Percentiles rank a stretch among this genome's conserved stretches.
Conservation (phyloP, 2,329 filamentous ascomycete species). For the Hymenoscyphus albidus region DNA sequence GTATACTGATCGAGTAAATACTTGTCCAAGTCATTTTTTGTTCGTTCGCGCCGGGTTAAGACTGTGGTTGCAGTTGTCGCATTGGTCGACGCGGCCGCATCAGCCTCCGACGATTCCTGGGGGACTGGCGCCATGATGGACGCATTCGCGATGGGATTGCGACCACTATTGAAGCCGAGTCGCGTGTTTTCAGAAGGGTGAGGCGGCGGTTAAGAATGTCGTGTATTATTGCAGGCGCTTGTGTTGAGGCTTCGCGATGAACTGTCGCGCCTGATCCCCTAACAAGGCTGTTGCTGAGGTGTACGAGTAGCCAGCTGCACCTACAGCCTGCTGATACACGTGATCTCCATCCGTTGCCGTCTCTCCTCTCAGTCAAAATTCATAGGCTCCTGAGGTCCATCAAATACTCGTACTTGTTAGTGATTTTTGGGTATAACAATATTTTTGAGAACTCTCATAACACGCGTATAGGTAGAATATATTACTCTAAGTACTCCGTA, state of each 20-base stretch:
- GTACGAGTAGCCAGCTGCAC: neutral
- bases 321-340: neutral
- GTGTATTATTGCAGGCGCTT: neutral
- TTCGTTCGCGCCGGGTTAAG: slow-evolving; percentile 30
- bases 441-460: too few relatives aligned
- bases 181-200: neutral
- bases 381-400: too few relatives aligned
- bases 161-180: neutral
- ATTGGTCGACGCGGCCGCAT: slow-evolving; percentile 20
- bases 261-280: neutral
- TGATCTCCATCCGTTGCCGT: neutral
- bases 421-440: too few relatives aligned
- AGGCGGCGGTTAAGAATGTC: neutral
- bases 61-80: slow-evolving; percentile 22
- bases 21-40: slow-evolving; percentile 38
- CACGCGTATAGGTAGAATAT: too few relatives aligned
- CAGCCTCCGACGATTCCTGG: slow-evolving; percentile 22
- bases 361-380: neutral
- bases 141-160: slow-evolving; percentile 30
- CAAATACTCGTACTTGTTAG: too few relatives aligned
- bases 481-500: too few relatives aligned
- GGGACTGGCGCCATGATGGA: slow-evolving; percentile 31
- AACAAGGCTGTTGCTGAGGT: neutral
- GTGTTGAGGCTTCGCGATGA: neutral
- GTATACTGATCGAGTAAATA: slow-evolving; percentile 61